A percentile compares a stretch with the other conserved stretches of the same genome.
phyloP scores from a whole-genome alignment of 139 green algal species.

The Chlamydomonas sphaeroides region DNA sequence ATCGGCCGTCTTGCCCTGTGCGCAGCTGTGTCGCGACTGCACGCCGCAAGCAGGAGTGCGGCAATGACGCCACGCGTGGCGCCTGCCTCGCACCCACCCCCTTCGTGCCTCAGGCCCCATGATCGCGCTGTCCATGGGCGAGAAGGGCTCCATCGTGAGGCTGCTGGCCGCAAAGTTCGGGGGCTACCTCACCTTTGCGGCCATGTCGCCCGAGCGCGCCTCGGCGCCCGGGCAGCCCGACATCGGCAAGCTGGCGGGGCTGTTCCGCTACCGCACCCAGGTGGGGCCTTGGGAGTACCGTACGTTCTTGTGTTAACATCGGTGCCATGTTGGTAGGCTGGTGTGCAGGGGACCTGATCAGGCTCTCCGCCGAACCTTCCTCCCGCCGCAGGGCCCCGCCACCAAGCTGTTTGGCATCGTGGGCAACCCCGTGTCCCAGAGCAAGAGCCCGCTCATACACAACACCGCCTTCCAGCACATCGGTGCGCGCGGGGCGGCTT shows the following conservation, averaged over 20 bases:
- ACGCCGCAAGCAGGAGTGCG: too few species aligned
- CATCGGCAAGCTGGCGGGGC: slow-evolving; percentile 24
- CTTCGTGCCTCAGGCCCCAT: slow-evolving; percentile 81
- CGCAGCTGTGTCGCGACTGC: too few species aligned
- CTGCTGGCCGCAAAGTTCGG: slow-evolving; percentile 96
- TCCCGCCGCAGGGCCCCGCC: slow-evolving; percentile 49
- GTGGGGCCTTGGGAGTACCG: too few species aligned
- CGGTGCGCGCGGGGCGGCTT: slow-evolving; percentile 38
- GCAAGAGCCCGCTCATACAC: slow-evolving; percentile 86
- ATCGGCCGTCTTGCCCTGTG: too few species aligned
- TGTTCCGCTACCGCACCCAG: slow-evolving; percentile 49
- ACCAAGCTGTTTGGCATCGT: slow-evolving; percentile 90
- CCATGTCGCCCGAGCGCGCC: slow-evolving; percentile 73
- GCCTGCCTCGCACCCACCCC: too few species aligned
- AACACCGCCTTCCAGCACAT: slow-evolving; percentile 83
- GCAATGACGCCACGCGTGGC: too few species aligned
- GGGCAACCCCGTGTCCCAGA: slow-evolving; percentile 91
- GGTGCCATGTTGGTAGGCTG: too few species aligned
- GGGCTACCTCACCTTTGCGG: slow-evolving; percentile 94
- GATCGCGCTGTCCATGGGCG: slow-evolving; percentile 95
- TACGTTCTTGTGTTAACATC: too few species aligned
- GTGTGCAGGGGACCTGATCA: too few species aligned
- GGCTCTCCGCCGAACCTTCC: too few species aligned
- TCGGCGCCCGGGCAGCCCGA: slow-evolving; percentile 82
- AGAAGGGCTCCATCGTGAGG: slow-evolving; percentile 83